These are phyloP conservation scores for Hygrocybe punicea DNA, from an alignment of 768 basidiomycete species.

Conservation along the genomic window DNA sequence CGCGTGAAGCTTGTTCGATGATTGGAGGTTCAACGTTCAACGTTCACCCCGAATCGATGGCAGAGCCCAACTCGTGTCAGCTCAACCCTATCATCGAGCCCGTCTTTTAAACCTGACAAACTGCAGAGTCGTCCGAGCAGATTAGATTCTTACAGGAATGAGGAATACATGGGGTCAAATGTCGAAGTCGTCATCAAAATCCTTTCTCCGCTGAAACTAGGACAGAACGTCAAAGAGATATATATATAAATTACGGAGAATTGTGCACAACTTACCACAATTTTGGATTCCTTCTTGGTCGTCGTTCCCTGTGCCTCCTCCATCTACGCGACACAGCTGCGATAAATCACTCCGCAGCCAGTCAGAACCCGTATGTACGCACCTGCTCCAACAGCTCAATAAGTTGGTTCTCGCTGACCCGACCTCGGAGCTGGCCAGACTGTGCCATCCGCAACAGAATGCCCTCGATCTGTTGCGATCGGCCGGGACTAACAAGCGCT, in stretches of 20 bases:
- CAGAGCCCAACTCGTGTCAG: no score
- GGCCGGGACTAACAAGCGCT: constrained; percentile 76
- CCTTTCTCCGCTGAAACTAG: constrained; percentile 64
- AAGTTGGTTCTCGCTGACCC: constrained; percentile 76
- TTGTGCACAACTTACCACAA: constrained; percentile 52
- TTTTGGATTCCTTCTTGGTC: constrained; percentile 53
- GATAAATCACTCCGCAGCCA: constrained; percentile 23
- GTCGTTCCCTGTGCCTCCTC: constrained; percentile 52
- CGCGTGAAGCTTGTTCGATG: no score
- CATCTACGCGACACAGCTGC: constrained; percentile 39
- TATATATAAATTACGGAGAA: no score
- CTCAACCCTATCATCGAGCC: no score
- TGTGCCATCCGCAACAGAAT: constrained; percentile 82
- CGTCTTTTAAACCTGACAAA: no score
- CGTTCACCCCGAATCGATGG: no score
- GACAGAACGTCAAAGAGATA: constrained; percentile 1
- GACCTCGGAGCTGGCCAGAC: constrained; percentile 71
- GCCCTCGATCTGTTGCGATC: constrained; percentile 75
- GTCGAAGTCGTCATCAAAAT: constrained; percentile 66
- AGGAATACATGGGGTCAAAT: constrained; percentile 25
- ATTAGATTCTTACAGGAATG: no score
- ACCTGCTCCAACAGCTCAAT: constrained; percentile 87
- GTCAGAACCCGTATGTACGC: constrained; percentile 10
- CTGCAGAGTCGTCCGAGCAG: no score
- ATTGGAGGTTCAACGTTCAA: no score